These are phyloP conservation scores for Kazachstania taianensis DNA, from an alignment of 805 yeast genomes.

Conservation along the genomic window DNA sequence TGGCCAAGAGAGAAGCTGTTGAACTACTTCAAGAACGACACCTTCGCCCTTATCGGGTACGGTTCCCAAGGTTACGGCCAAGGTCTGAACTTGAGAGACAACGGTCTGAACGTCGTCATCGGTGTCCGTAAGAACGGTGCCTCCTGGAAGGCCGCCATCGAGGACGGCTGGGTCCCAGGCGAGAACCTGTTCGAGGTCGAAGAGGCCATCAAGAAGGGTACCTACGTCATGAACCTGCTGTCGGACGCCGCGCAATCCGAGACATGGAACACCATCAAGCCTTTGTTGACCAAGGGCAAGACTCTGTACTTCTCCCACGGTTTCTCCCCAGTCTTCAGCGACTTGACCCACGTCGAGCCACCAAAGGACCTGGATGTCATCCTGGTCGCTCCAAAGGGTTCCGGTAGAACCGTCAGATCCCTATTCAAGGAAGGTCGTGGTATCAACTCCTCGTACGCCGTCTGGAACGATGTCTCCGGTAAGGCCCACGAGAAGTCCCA, in stretches of 20 bases:
- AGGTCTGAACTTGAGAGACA: constrained; percentile 98
- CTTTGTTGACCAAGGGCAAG: constrained; percentile 91
- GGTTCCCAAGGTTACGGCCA: constrained; percentile 99
- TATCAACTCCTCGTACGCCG: constrained; percentile 98
- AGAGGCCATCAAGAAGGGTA: constrained; percentile 89
- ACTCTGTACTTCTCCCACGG: constrained; percentile 99
- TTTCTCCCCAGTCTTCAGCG: constrained; percentile 98
- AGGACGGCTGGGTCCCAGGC: constrained; percentile 99
- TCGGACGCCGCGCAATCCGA: constrained; percentile 99
- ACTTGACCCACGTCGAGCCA: constrained; percentile 90
- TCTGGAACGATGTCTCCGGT: constrained; percentile 98
- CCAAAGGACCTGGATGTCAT: constrained; percentile 94
- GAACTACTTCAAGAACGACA: constrained; percentile 95
- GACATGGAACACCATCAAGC: constrained; percentile 84
- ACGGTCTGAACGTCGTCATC: constrained; percentile 92
- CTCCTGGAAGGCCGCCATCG: constrained; percentile 98
- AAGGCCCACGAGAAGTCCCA: constrained; percentile 98
- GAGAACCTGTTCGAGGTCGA: constrained; percentile 90
- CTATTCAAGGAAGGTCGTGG: constrained; percentile 99
- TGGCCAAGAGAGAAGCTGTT: constrained; percentile 97
- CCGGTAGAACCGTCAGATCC: constrained; percentile 99
- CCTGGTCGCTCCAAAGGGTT: constrained; percentile 99
- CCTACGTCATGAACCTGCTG: constrained; percentile 92
- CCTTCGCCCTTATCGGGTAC: constrained; percentile 95
- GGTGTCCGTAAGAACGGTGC: constrained; percentile 99